These are phyloP conservation scores for Colletotrichum sp. DNA, from an alignment of 2,329 filamentous ascomycete species.

Conservation along the genomic window DNA sequence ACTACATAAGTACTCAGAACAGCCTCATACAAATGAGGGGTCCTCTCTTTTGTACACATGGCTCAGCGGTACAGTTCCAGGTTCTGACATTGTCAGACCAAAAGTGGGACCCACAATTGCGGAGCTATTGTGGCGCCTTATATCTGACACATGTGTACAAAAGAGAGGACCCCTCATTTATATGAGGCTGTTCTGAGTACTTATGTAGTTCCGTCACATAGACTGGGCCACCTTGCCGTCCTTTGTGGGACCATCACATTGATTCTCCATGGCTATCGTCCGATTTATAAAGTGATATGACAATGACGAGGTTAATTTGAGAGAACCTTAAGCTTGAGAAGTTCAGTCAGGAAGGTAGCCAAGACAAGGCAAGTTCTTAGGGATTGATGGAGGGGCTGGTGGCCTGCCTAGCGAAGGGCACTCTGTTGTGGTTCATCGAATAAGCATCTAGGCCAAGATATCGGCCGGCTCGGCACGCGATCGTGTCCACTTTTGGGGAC, in stretches of 20 bases:
- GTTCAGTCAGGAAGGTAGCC: neutral
- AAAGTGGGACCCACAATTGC: too few relatives aligned
- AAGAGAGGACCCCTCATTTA: too few relatives aligned
- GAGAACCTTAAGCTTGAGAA: neutral
- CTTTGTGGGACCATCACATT: neutral
- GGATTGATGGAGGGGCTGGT: neutral
- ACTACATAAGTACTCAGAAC: too few relatives aligned
- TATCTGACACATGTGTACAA: too few relatives aligned
- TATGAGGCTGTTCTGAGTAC: too few relatives aligned
- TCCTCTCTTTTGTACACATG: too few relatives aligned
- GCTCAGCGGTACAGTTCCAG: too few relatives aligned
- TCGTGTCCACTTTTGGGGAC: neutral
- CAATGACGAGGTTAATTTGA: neutral
- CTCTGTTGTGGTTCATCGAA: neutral
- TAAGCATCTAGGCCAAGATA: neutral
- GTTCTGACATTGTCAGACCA: too few relatives aligned
- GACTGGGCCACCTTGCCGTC: neutral
- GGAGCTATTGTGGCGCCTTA: too few relatives aligned
- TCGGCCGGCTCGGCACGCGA: neutral
- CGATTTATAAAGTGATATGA: neutral
- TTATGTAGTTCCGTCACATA: too few relatives aligned
- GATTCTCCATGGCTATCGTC: neutral
- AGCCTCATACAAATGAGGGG: too few relatives aligned
- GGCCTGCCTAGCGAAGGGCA: neutral
- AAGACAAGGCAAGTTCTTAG: neutral